Percentiles rank a stretch among this genome's conserved stretches.
Evolutionary conservation across 768 basidiomycete genomes (phyloP).

Genomic region (Xerocomellus dryophilus): DNA sequence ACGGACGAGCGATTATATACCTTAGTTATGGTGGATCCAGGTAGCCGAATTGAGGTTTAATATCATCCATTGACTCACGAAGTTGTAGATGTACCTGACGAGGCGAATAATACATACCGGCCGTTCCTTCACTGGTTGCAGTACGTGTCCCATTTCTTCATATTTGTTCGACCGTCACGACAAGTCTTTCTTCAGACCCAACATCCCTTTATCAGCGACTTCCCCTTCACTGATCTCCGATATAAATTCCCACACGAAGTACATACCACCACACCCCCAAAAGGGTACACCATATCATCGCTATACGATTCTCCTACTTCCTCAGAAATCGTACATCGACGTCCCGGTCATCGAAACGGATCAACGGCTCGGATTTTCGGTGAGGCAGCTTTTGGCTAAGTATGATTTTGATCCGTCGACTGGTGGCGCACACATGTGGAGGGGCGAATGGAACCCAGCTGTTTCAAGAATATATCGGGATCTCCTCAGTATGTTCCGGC

Average conservation of each 20-base stretch:
- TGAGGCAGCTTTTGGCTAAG: constrained; percentile 56
- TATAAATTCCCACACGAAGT: constrained; percentile 60
- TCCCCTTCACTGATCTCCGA: constrained; percentile 39
- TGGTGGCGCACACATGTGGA: constrained; percentile 82
- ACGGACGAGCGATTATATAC: constrained; percentile 80
- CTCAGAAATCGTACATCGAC: constrained; percentile 51
- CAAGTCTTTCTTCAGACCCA: constrained; percentile 51
- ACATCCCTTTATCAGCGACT: constrained; percentile 72
- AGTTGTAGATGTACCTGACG: constrained; percentile 77
- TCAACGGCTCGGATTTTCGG: constrained; percentile 59
- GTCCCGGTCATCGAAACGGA: constrained; percentile 46
- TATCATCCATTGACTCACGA: constrained; percentile 6
- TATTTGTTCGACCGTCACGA: neutral
- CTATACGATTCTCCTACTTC: constrained; percentile 73
- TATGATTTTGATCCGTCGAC: constrained; percentile 51
- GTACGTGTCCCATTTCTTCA: constrained; percentile 39
- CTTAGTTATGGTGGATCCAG: constrained; percentile 84
- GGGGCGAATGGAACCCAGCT: constrained; percentile 67
- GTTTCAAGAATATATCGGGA: constrained; percentile 65
- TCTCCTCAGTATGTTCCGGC: constrained; percentile 56
- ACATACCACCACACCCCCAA: constrained; percentile 91
- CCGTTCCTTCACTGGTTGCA: constrained; percentile 84
- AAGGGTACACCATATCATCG: constrained; percentile 89
- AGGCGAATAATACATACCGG: constrained; percentile 57
- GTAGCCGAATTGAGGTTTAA: constrained; percentile 41